Evolutionary conservation across 148 eudicot species (phyloP), one percentile per base, ranked within the genome.

Genomic region (Tetragonia tetragonoides): DNA sequence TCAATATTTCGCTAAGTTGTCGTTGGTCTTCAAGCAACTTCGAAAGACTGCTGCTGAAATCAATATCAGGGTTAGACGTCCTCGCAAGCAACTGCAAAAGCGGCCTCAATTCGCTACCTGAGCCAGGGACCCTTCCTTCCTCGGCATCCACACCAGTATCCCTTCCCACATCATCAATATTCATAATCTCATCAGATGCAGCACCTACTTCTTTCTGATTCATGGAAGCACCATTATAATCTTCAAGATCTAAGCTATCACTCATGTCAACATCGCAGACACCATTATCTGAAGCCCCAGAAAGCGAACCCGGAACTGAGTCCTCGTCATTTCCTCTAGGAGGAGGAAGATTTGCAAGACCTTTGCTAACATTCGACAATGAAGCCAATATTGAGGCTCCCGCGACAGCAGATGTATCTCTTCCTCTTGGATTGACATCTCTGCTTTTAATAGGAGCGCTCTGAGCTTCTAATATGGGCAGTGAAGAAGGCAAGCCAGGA

Each of bases 371-470:
- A 80, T 80, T 89, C 23, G 99, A 81, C 76, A 91, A 57, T 20
- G 97, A 89, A 57, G 90, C 89, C 79, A 93, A 74, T 75, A 89
- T 87, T 53, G 98, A 90, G 68, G 98, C 97, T 75, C 90, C 99
- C 65, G 96, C 87, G 59, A 82, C 96, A 53, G 89, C 85, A 57
- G 92, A 86, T 42, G 90, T 80, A 68, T 91, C 97, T 73, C 88
- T 86, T 70, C 91, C 84, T 86, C 88, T 87, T 77, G 88, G 83
- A 80, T 86, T 85, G 24, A 83, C 80, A 54, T 83, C 89, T 72
- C 84, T 70, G 8, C 87, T 86, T 53, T 88, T 87, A 56, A 87
- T 66, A 49, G 96, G 84, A 72, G 96, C 84, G 80, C 80, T 85
- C 73, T 88, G 90, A 42, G 94, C 89, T 80, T 91, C 94, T 79